phyloP scores from a whole-genome alignment of 306 rosid genomes.

The Dalbergia cochinchinensis region DNA sequence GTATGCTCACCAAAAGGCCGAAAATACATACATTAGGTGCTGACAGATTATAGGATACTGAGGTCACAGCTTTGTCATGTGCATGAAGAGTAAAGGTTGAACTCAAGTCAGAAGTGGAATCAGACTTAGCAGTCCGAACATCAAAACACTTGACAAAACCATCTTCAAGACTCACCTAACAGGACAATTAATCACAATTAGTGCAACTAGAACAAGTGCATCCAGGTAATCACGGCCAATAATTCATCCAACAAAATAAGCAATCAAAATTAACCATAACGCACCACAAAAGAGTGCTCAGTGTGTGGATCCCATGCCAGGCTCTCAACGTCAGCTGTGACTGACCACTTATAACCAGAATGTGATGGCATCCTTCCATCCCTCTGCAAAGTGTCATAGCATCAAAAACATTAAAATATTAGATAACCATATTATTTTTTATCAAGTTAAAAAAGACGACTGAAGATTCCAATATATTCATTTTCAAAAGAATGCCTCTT shows the following conservation, averaged over 20 bases:
- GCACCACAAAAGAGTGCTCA: conserved; percentile 85
- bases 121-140: conserved; percentile 71
- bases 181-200: conserved; percentile 42
- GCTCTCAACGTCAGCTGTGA: conserved; percentile 85
- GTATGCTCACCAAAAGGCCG: conserved; percentile 26
- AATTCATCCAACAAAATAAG: conserved; percentile 23
- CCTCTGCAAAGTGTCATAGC: conserved; percentile 66
- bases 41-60: conserved; percentile 72
- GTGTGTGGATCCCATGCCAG: conserved; percentile 97
- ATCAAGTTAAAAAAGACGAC: background rate
- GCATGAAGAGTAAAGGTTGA: conserved; percentile 91
- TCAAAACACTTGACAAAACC: conserved; percentile 87
- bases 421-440: conserved; percentile 10
- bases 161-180: conserved; percentile 92
- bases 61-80: conserved; percentile 80
- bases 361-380: conserved; percentile 86
- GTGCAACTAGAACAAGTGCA: background rate
- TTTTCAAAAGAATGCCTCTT: conserved; percentile 28
- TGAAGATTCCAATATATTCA: conserved; percentile 19
- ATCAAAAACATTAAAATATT: conserved; percentile 31
- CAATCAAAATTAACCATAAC: conserved; percentile 42
- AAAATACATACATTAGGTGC: conserved; percentile 75
- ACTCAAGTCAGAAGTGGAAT: conserved; percentile 58
- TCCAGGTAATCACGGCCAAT: conserved; percentile 6
- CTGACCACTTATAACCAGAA: conserved; percentile 87